Evolutionary conservation across 352 stramenopile genomes (phyloP), one percentile per base, ranked within the genome.

Genomic region (Phytophthora pistaciae): DNA sequence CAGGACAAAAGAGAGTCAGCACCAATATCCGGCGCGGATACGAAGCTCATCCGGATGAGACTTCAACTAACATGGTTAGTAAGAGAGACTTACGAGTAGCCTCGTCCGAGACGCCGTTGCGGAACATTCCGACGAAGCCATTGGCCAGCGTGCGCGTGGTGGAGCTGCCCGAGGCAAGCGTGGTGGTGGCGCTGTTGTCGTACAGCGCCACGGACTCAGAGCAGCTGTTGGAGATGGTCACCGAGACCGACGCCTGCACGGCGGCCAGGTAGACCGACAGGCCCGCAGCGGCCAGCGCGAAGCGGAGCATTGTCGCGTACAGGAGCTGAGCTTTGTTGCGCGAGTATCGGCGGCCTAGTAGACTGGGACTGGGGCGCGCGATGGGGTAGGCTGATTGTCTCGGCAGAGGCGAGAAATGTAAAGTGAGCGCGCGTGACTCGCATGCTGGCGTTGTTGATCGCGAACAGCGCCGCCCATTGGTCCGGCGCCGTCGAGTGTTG

Each of bases 121-220:
- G 84, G 66, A 87, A 91, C 79, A 91, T 88, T 69, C 76, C 79
- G 23, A 84, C 66, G 31, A 74, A 89, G 13, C 78, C 70, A 33
- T 72, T 77, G n/a, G 72, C 25, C 20, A 90, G 61, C 11, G 80
- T 76, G 11, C 79, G 76, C 31, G 74, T 83, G 10, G 75, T 83
- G 11, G 72, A 74, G 25, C 70, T 74, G 9, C 81, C 79, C 5
- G 81, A 68, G 0, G 75, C 71, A 23, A 92, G 69, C 20, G 79
- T 65, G 20, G 66, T 70, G 21, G 70, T 77, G 29, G 65, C 79
- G 53, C 64, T 77, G 80, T 92, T 92, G 75, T 92, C 84, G 64
- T 81, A 92, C 3, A 92, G 66, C 33, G 78, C 60, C 49, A 92
- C 68, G 29, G 65, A 83, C 56, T 80, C 74, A 25, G 78, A 82